These are phyloP conservation scores for Anthoceros angustus DNA, from an alignment of 225 moss, liverwort and hornwort species.

Conservation along the genomic window DNA sequence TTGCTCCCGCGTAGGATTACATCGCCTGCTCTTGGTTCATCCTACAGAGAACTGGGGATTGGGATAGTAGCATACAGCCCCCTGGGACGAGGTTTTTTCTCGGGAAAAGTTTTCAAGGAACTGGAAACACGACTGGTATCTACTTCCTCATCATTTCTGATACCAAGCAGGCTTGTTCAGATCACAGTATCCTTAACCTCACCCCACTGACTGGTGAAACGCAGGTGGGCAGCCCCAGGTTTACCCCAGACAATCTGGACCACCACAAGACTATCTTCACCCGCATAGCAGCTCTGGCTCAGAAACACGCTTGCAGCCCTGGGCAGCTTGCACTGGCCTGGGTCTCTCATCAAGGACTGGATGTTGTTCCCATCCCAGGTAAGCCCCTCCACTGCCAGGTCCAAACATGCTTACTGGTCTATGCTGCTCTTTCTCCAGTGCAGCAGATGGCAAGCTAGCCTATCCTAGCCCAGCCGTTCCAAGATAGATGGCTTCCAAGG, in stretches of 20 bases:
- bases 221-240: constrained; percentile 25
- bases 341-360: constrained; percentile 39
- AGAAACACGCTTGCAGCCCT: constrained; percentile 35
- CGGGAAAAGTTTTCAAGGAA: constrained; percentile 11
- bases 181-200: neutral
- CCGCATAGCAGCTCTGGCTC: constrained; percentile 29
- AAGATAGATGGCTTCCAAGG: neutral
- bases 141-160: too few relatives aligned
- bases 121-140: neutral
- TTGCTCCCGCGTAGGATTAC: neutral
- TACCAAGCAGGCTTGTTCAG: neutral
- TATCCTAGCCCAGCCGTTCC: neutral
- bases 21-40: neutral
- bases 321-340: constrained; percentile 55
- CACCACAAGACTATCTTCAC: constrained; percentile 42
- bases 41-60: constrained; percentile 25
- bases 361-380: constrained; percentile 60
- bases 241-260: constrained; percentile 28
- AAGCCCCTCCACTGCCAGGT: neutral
- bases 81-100: constrained; percentile 28
- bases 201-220: neutral
- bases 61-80: constrained; percentile 29
- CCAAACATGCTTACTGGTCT: neutral
- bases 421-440: neutral
- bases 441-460: neutral